Percentiles rank a stretch among this genome's conserved stretches.
These are phyloP conservation scores for Umbelopsis sp. DNA, from an alignment of 192 early-diverging fungal genomes.

Conservation along the genomic window DNA sequence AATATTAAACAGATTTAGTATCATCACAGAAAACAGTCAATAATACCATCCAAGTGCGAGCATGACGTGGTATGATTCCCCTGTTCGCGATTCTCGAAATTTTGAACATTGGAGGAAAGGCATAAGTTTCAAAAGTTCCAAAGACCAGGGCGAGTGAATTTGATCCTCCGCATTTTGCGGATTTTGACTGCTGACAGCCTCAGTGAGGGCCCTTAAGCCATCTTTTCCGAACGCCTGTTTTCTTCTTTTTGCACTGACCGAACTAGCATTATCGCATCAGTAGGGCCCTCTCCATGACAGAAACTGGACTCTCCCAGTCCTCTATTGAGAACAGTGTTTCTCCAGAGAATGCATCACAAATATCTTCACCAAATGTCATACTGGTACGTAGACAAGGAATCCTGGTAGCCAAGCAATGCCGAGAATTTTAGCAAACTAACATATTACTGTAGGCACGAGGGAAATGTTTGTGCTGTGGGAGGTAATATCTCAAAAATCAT, in stretches of 20 bases:
- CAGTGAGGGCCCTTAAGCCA: not conserved
- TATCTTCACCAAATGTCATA: not conserved
- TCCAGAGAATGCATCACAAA: not conserved
- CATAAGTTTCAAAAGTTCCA: not conserved
- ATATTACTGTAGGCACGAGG: constrained; percentile 46
- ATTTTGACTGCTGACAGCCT: not conserved
- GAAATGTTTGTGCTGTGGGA: constrained; percentile 66
- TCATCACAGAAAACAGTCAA: not conserved
- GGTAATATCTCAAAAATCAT: constrained; percentile 34
- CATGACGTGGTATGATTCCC: not conserved
- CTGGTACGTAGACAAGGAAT: not conserved
- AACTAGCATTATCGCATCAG: not conserved
- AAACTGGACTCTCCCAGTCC: constrained; percentile 12
- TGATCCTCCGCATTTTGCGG: not conserved
- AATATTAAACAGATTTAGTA: not conserved
- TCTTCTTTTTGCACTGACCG: not conserved
- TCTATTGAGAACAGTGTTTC: not conserved
- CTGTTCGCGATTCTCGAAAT: not conserved
- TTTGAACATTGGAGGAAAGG: constrained; percentile 7
- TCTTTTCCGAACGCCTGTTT: not conserved
- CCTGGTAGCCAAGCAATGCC: not conserved
- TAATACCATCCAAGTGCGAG: constrained; percentile 10
- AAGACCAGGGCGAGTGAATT: not conserved
- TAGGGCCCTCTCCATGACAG: not conserved
- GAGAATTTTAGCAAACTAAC: not conserved